Evolutionary conservation across 345 rosid species (phyloP), one percentile per base, ranked within the genome.

Genomic region (Populus euphratica): DNA sequence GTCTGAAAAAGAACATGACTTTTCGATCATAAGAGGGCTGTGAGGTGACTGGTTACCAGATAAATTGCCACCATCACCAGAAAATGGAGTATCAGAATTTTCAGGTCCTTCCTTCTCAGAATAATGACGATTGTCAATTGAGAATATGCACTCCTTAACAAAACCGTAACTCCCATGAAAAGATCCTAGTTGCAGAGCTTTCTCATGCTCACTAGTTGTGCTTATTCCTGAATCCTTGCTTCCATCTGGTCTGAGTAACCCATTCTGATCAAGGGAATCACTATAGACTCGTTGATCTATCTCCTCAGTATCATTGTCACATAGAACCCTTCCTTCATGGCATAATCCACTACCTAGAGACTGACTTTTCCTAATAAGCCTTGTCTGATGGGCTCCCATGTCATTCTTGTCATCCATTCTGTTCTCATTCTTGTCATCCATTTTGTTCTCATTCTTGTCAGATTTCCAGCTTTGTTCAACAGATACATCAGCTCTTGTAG

Each of bases 311-410:
- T 84, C 89, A 80, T 74, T 70, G 52, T 89, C 87, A 27, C 36
- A 49, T 68, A 71, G 73, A 64, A 70, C 71, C 50, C 80, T 84
- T 62, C 88, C 90, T 75, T 86, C 86, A 75, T 80, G 77, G 81
- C 85, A 89, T 21, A 90, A 82, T 68, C 80, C 83, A 84, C 87
- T 85, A 63, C 96, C 97, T 29, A 87, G 86, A 67, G 99, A 96
- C 68, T 78, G 88, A 74, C 94, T 89, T 81, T 91, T 96, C 89
- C 88, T 91, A 66, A 93, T 85, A 77, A 74, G 76, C 2, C 56
- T 73, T 50, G 75, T 73, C 72, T 77, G 79, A 77, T 65, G 74
- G 14, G 69, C 67, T 76, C 56, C 77, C 70, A 56, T 17, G 8
- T 78, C 84, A 73, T 61, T 70, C 75, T 79, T 84, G 47, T 77